Percentiles rank a stretch among this genome's conserved stretches.
Conservation (phyloP, 2,329 filamentous ascomycete genomes). For the Tolypocladium inflatum region DNA sequence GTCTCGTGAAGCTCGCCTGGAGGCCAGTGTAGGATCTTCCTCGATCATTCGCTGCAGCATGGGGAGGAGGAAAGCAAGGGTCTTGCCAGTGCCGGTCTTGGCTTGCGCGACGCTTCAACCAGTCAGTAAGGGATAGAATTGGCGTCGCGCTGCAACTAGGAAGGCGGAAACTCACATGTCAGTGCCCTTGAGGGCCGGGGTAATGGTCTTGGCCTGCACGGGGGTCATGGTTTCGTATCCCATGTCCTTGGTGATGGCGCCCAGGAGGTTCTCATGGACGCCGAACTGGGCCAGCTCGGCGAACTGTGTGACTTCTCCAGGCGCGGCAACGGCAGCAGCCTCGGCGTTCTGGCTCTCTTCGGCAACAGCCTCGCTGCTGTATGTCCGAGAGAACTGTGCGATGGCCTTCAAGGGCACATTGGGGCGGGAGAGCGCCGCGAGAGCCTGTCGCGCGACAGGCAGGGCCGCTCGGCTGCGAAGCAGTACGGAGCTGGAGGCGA, state of each 20-base stretch:
- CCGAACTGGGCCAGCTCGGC: slow-evolving; percentile 32
- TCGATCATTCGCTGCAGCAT: slow-evolving; percentile 69
- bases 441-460: slow-evolving; percentile 12
- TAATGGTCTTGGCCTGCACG: slow-evolving; percentile 79
- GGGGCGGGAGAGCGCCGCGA: slow-evolving; percentile 9
- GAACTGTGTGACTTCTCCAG: slow-evolving; percentile 29
- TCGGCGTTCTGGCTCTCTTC: slow-evolving; percentile 9
- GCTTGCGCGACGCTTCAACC: slow-evolving; percentile 72
- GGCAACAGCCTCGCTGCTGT: slow-evolving; percentile 29
- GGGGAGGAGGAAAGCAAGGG: slow-evolving; percentile 83
- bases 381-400: slow-evolving; percentile 18
- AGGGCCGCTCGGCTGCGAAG: slow-evolving; percentile 17
- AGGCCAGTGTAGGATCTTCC: slow-evolving; percentile 51
- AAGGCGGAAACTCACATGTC: slow-evolving; percentile 61
- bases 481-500: slow-evolving; percentile 17
- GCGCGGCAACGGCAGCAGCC: slow-evolving; percentile 2
- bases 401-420: slow-evolving; percentile 11
- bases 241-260: slow-evolving; percentile 63
- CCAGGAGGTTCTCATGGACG: slow-evolving; percentile 56
- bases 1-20: slow-evolving; percentile 22
- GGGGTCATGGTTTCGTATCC: slow-evolving; percentile 80
- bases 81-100: slow-evolving; percentile 96
- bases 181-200: slow-evolving; percentile 64
- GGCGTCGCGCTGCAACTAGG: background rate
- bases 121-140: slow-evolving; percentile 1